Evolutionary conservation across 441 rosid genomes (phyloP), one percentile per base, ranked within the genome.

Genomic region (Aquilaria agallochum): DNA sequence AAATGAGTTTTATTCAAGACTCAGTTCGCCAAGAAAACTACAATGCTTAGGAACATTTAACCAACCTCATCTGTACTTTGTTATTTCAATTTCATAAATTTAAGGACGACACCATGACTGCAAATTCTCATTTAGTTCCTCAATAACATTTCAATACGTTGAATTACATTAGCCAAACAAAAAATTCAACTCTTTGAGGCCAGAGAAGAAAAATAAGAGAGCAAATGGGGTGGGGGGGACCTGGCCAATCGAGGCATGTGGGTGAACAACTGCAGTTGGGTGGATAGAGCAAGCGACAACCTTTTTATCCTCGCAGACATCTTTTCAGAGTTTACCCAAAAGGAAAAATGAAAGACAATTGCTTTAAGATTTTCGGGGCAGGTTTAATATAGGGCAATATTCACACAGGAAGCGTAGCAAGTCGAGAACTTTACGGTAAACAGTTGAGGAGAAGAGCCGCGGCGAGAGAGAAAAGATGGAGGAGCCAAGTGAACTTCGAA

Each of bases 191-290:
- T 45, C 14, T 15, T 32, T 30, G 11, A 3, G 12, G 50, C 32
- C 20, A 53, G 54, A 62, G 47, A 50, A 40, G 9, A 4, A 12
- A 27, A 50, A 30, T 11, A 31, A 31, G 32, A 34, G 2, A 30
- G 33, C 36, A 61, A 54, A 36, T 58, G 63, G 42, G 64, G 31
- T 12, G 68, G 34, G 20, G 20, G 20, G 8, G 44, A 90, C 96
- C 87, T 76, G 81, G 58, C 97, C 99, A 65, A 87, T 77, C 50
- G 79, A 58, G 36, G 99, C 96, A 56, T 75, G 72, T 36, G 97
- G 94, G 71, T 94, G 97, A 66, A 93, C 82, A 31, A 83, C 40
- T 40, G 98, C 89, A 34, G 80, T 75, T n/a, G 93, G 89, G 66
- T 94, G 99, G 62, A 94, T 73, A 59, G 74, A 67, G 59, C 70